Evolutionary conservation across 306 rosid genomes (phyloP).

Genomic region (Quercus variabilis): DNA sequence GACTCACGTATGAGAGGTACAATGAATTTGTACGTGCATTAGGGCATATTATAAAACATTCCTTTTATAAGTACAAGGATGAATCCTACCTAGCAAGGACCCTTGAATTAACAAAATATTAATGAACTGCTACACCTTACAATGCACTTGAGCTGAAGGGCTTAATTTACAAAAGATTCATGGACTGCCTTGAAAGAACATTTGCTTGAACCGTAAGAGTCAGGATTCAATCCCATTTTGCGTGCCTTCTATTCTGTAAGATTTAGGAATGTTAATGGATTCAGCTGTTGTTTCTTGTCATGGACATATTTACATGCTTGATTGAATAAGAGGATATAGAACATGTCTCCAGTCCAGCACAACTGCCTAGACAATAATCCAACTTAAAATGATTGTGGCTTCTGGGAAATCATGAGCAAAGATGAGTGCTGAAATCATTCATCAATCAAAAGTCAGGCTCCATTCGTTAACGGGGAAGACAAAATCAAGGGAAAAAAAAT

Average conservation of each 20-base stretch:
- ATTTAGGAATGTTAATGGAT: not conserved
- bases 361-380: not conserved
- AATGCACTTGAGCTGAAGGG: not conserved
- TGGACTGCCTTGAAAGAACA: not conserved
- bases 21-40: too few species aligned
- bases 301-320: not conserved
- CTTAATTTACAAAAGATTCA: not conserved
- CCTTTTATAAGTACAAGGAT: too few species aligned
- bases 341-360: not conserved
- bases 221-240: not conserved
- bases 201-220: not conserved
- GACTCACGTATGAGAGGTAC: too few species aligned
- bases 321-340: not conserved
- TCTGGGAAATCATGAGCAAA: constrained; percentile 74
- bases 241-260: not conserved
- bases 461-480: not conserved
- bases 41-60: too few species aligned
- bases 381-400: constrained; percentile 36
- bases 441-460: constrained; percentile 1
- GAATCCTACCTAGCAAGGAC: not conserved
- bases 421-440: constrained; percentile 64
- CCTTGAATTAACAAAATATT: not conserved
- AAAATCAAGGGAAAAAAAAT: not conserved
- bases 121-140: not conserved
- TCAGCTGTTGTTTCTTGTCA: not conserved